phyloP scores from a whole-genome alignment of 352 stramenopile genomes.

The Phytopythium mirpurense region DNA sequence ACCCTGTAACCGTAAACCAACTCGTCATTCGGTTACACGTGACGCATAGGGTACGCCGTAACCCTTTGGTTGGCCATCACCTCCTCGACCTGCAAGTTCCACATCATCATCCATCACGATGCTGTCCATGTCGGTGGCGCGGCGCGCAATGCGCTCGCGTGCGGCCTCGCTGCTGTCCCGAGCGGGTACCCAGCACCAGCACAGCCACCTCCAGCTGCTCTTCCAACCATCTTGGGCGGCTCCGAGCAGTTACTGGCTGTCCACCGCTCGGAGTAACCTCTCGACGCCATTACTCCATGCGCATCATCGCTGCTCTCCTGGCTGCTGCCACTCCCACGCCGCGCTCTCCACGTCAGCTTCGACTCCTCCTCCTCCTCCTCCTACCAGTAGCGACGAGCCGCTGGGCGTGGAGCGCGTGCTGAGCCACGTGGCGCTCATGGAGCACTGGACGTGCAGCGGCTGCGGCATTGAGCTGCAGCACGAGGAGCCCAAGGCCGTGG shows the following conservation, averaged over 20 bases:
- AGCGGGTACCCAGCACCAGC: neutral
- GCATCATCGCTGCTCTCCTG: too few relatives aligned
- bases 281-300: neutral
- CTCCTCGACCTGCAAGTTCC: neutral
- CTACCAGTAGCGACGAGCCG: neutral
- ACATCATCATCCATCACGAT: neutral
- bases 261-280: neutral
- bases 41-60: too few relatives aligned
- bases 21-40: too few relatives aligned
- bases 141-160: constrained; percentile 1
- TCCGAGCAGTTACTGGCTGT: neutral
- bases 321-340: neutral
- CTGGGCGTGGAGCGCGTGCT: constrained; percentile 56
- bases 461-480: constrained; percentile 81
- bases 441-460: constrained; percentile 76
- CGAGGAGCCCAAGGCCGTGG: constrained; percentile 48
- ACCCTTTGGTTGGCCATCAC: neutral
- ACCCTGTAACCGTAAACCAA: too few relatives aligned
- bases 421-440: constrained; percentile 77
- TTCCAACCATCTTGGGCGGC: neutral
- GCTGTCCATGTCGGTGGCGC: neutral
- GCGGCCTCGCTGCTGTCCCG: neutral
- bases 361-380: neutral
- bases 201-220: neutral
- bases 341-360: neutral